A percentile compares a stretch with the other conserved stretches of the same genome.
Evolutionary conservation across 2,329 filamentous ascomycete species (phyloP).

Genomic region (Mycogone perniciosa): DNA sequence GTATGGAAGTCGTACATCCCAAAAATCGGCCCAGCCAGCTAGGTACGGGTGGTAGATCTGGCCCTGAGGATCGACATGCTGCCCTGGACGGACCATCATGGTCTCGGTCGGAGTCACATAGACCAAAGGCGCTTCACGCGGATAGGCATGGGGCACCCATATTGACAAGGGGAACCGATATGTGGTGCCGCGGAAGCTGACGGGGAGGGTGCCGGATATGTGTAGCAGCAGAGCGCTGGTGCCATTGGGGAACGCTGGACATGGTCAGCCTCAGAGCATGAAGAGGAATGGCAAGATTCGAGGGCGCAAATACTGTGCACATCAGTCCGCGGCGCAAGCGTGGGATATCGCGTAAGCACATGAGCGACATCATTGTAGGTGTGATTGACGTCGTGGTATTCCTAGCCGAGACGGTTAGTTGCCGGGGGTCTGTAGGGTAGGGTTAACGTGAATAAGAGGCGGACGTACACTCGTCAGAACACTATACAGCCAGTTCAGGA

Average conservation of each 20-base stretch:
- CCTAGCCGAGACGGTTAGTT: slow-evolving; percentile 42
- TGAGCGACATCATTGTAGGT: slow-evolving; percentile 89
- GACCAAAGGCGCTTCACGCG: slow-evolving; percentile 73
- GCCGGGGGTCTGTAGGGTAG: background rate
- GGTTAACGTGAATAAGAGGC: background rate
- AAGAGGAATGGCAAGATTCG: slow-evolving; percentile 1
- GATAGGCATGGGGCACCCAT: slow-evolving; percentile 92
- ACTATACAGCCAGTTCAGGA: slow-evolving; percentile 93
- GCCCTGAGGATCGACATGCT: slow-evolving; percentile 91
- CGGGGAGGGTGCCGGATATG: slow-evolving; percentile 83
- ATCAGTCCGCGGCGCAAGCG: slow-evolving; percentile 79
- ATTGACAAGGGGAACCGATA: slow-evolving; percentile 89
- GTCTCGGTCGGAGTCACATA: slow-evolving; percentile 84
- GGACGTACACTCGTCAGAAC: slow-evolving; percentile 66
- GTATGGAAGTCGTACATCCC: slow-evolving; percentile 64
- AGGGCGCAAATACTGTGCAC: slow-evolving; percentile 69
- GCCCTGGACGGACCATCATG: slow-evolving; percentile 85
- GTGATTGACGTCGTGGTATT: slow-evolving; percentile 88
- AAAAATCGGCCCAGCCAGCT: slow-evolving; percentile 79
- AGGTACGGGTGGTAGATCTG: slow-evolving; percentile 94
- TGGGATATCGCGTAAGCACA: slow-evolving; percentile 70
- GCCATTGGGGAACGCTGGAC: slow-evolving; percentile 78
- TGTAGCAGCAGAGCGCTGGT: slow-evolving; percentile 79
- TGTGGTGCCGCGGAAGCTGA: slow-evolving; percentile 77
- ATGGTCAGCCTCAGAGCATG: slow-evolving; percentile 6